A percentile compares a stretch with the other conserved stretches of the same genome.
Evolutionary conservation across 441 rosid species (phyloP).

Genomic region (Populus hybrid): DNA sequence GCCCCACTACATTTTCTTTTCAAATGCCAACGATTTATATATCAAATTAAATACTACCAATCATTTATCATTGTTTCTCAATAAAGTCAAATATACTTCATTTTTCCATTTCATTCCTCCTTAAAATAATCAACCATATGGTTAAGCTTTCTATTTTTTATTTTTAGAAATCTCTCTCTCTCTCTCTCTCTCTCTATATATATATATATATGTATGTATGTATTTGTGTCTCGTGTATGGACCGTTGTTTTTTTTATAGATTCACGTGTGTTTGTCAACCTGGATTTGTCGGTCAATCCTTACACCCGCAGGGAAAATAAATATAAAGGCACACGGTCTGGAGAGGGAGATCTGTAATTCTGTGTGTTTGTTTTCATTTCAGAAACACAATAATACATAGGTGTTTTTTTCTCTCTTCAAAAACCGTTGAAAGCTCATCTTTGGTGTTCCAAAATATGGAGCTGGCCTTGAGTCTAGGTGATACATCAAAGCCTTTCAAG

Average conservation of each 20-base stretch:
- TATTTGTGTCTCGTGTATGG: conserved; percentile 22
- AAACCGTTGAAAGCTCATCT: background rate
- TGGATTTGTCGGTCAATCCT: conserved; percentile 60
- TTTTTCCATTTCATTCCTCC: background rate
- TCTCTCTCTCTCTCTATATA: background rate
- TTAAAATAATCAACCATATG: background rate
- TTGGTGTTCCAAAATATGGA: conserved; percentile 34
- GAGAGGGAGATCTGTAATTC: background rate
- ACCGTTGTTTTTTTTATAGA: conserved; percentile 37
- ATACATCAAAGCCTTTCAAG: conserved; percentile 43
- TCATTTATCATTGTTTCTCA: background rate
- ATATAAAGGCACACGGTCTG: background rate
- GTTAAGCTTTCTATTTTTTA: background rate
- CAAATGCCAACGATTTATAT: too few relatives aligned
- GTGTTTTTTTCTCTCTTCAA: background rate
- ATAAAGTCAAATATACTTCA: background rate
- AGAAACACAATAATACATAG: background rate
- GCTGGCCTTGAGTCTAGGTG: conserved; percentile 64
- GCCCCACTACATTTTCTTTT: too few relatives aligned
- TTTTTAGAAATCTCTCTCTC: background rate
- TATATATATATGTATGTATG: too few relatives aligned
- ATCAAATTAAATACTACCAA: background rate
- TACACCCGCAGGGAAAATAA: conserved; percentile 15
- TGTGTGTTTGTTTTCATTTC: background rate
- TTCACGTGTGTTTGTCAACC: conserved; percentile 67